Evolutionary conservation across 495 filamentous ascomycete genomes (phyloP).

Genomic region (Daldinia concentrica): DNA sequence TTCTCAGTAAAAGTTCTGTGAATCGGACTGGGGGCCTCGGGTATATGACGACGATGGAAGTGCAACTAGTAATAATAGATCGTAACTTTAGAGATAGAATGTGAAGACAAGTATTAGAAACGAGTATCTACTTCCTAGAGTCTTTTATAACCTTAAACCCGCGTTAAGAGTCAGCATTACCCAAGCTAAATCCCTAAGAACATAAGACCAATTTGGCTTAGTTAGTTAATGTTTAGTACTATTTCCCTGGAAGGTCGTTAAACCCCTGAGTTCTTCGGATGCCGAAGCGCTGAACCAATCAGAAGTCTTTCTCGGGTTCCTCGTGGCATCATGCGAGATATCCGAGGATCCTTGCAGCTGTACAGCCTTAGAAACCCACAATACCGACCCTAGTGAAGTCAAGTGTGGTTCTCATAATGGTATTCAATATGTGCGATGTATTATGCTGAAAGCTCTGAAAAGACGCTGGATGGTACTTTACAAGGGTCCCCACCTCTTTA

Average conservation of each 20-base stretch:
- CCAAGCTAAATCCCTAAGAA: background rate
- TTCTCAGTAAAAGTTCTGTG: too few species aligned
- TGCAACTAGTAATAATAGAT: too few species aligned
- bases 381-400: background rate
- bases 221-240: background rate
- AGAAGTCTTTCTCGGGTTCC: background rate
- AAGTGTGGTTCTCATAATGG: background rate
- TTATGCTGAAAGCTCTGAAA: background rate
- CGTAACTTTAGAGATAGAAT: too few species aligned
- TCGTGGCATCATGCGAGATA: background rate
- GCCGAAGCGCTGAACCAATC: background rate
- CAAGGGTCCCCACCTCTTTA: background rate
- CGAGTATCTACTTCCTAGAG: too few species aligned
- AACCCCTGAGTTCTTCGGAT: background rate
- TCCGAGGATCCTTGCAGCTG: background rate
- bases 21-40: too few species aligned
- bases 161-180: background rate
- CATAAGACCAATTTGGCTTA: background rate
- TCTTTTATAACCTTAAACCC: too few species aligned
- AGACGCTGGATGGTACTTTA: background rate
- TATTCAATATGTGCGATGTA: background rate
- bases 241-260: background rate
- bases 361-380: background rate
- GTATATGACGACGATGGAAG: too few species aligned
- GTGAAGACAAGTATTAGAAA: too few species aligned